Conservation (phyloP, 495 filamentous ascomycete genomes). For the Cryomyces minteri region DNA sequence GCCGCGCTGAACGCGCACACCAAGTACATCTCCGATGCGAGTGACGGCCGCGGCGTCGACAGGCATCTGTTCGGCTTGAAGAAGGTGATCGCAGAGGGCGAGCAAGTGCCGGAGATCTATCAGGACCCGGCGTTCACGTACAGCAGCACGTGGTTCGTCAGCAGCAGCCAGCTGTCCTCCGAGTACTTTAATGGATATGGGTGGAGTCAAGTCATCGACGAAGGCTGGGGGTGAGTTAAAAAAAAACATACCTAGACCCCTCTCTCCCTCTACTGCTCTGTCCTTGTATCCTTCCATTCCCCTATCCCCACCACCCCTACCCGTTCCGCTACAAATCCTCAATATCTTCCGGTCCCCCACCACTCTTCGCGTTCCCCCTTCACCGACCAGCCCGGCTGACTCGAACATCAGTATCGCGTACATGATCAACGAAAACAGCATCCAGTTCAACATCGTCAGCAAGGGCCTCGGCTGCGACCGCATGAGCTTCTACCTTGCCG, state of each 20-base stretch:
- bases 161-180: slow-evolving; percentile 72
- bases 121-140: slow-evolving; percentile 76
- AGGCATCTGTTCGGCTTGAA: slow-evolving; percentile 94
- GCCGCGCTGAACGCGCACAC: slow-evolving; percentile 67
- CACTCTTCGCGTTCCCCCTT: no score
- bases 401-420: slow-evolving; percentile 51
- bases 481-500: slow-evolving; percentile 89
- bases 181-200: slow-evolving; percentile 99
- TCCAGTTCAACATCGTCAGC: slow-evolving; percentile 97
- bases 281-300: not conserved
- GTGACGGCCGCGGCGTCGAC: slow-evolving; percentile 86
- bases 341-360: no score
- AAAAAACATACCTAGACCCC: not conserved
- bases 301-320: no score
- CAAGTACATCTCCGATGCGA: slow-evolving; percentile 76
- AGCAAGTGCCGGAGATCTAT: slow-evolving; percentile 67
- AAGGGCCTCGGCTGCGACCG: slow-evolving; percentile 80
- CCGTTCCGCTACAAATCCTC: no score
- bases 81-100: slow-evolving; percentile 66
- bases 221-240: slow-evolving; percentile 51
- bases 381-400: no score
- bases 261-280: not conserved
- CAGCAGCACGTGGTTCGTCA: slow-evolving; percentile 76
- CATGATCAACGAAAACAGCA: slow-evolving; percentile 98
- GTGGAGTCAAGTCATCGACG: slow-evolving; percentile 97